Evolutionary conservation across 768 basidiomycete species (phyloP).

Genomic region (Termitomyces sp.): DNA sequence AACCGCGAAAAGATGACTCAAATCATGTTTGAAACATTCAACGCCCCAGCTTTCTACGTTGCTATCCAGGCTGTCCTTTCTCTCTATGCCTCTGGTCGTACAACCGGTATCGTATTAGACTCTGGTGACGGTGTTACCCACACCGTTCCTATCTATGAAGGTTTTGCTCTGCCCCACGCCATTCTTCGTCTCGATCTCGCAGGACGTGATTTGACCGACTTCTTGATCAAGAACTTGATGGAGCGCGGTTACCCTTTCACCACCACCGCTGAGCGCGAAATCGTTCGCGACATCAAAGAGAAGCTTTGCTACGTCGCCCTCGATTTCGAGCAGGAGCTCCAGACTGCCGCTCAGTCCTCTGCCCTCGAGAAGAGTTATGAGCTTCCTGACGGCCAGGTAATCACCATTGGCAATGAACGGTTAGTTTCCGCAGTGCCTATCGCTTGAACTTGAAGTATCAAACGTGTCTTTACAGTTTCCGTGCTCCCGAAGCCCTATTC

Average conservation of each 20-base stretch:
- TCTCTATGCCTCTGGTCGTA: conserved; percentile 91
- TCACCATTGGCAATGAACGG: conserved; percentile 92
- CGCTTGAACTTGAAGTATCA: conserved; percentile 42
- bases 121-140: conserved; percentile 96
- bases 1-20: conserved; percentile 95
- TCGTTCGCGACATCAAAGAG: conserved; percentile 97
- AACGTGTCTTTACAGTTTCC: conserved; percentile 60
- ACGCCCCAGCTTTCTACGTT: conserved; percentile 89
- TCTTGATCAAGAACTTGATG: conserved; percentile 76
- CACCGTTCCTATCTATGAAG: conserved; percentile 96
- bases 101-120: conserved; percentile 92
- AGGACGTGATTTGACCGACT: conserved; percentile 87
- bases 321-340: conserved; percentile 91
- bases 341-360: conserved; percentile 85
- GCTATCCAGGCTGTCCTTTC: conserved; percentile 89
- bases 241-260: conserved; percentile 95
- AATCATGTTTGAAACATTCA: conserved; percentile 97
- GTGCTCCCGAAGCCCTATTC: conserved; percentile 92
- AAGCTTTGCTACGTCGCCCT: conserved; percentile 94
- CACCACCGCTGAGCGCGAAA: conserved; percentile 89
- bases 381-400: conserved; percentile 89
- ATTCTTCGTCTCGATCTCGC: conserved; percentile 90
- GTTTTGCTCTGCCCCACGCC: conserved; percentile 87
- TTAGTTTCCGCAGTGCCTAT: conserved; percentile 55
- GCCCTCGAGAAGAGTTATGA: conserved; percentile 92